These are phyloP conservation scores for Neopestalotiopsis clavispora DNA, from an alignment of 2,329 filamentous ascomycete species.

Conservation along the genomic window DNA sequence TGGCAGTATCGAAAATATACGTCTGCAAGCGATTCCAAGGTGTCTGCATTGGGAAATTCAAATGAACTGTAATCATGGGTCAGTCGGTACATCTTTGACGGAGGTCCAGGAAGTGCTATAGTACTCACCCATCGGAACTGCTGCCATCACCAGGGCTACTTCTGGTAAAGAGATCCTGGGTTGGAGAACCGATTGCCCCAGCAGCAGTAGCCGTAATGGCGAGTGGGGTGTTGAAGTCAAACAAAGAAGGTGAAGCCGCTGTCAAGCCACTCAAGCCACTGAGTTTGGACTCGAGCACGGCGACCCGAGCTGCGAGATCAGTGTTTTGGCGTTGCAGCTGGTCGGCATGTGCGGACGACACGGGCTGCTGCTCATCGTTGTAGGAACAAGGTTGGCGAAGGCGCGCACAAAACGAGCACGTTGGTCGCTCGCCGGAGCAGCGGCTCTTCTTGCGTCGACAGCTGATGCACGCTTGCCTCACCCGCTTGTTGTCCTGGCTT, in stretches of 20 bases:
- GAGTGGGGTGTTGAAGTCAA: background rate
- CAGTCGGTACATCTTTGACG: background rate
- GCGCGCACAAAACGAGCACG: background rate
- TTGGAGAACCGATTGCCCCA: background rate
- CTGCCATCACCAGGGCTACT: background rate
- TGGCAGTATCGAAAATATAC: background rate
- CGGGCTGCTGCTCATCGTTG: background rate
- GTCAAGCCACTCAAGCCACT: background rate
- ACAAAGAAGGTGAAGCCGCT: background rate
- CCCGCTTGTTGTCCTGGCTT: background rate
- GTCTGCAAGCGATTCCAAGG: background rate
- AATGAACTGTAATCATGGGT: background rate
- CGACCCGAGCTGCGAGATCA: background rate
- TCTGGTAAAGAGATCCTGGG: background rate
- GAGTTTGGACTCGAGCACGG: background rate
- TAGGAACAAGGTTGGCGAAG: background rate
- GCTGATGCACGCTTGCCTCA: background rate
- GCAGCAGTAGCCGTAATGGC: background rate
- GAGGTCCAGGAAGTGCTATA: background rate
- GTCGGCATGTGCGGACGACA: background rate
- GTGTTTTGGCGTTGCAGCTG: background rate
- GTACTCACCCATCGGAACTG: background rate
- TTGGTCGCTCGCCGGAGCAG: background rate
- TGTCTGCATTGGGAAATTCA: background rate
- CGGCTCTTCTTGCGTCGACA: background rate